Evolutionary conservation across 2,329 filamentous ascomycete genomes (phyloP).

Genomic region (Cordyceps cicadae): DNA sequence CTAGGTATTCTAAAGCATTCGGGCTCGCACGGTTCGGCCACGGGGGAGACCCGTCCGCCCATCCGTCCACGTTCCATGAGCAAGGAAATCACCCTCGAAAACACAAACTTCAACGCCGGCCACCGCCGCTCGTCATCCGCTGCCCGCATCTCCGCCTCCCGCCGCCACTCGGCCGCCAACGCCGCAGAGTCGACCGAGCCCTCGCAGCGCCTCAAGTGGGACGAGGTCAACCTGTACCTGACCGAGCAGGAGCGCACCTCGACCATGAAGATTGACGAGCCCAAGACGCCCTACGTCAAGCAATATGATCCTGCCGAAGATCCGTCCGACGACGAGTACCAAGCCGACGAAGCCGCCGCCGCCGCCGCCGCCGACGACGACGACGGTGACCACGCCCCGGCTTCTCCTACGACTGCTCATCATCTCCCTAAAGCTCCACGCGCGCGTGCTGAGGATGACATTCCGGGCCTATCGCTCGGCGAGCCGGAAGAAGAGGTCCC

Average conservation of each 20-base stretch:
- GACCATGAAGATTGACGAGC: constrained; percentile 99
- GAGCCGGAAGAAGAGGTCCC: constrained; percentile 74
- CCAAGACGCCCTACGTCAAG: constrained; percentile 92
- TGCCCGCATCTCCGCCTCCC: constrained; percentile 54
- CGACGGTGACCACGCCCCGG: background rate
- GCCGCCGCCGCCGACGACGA: constrained; percentile 12
- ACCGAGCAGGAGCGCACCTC: constrained; percentile 91
- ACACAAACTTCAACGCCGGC: constrained; percentile 90
- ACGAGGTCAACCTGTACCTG: constrained; percentile 94
- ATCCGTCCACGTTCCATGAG: constrained; percentile 41
- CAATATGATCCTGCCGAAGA: constrained; percentile 88
- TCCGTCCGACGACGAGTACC: constrained; percentile 68
- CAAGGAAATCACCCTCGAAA: constrained; percentile 86
- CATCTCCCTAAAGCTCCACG: constrained; percentile 24
- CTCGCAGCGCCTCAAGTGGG: constrained; percentile 85
- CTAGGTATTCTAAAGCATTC: constrained; percentile 95
- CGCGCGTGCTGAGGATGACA: constrained; percentile 58
- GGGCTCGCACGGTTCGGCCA: constrained; percentile 50
- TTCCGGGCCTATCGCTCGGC: constrained; percentile 83
- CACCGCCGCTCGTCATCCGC: constrained; percentile 73
- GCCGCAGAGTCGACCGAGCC: constrained; percentile 37
- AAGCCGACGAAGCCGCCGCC: constrained; percentile 20
- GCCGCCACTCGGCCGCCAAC: constrained; percentile 57
- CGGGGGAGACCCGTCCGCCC: constrained; percentile 32
- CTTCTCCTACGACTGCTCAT: constrained; percentile 22